Evolutionary conservation across 495 filamentous ascomycete species (phyloP).

Genomic region (Xylaria scruposa): DNA sequence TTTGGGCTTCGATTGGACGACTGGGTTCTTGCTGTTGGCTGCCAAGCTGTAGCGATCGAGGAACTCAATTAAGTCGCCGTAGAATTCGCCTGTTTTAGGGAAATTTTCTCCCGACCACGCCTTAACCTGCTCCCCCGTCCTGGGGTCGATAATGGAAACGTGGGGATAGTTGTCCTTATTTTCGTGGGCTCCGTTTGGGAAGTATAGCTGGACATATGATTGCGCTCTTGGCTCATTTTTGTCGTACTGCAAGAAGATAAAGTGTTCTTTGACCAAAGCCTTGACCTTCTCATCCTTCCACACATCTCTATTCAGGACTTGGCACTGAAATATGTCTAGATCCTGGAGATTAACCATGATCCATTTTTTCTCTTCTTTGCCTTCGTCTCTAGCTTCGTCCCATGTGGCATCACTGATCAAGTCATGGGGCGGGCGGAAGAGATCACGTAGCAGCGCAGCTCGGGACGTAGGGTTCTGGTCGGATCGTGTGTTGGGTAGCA

Average conservation of each 20-base stretch:
- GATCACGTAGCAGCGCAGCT: slow-evolving; percentile 72
- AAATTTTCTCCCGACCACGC: slow-evolving; percentile 88
- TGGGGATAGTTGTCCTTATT: slow-evolving; percentile 84
- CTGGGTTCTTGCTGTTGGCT: slow-evolving; percentile 87
- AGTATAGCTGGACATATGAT: slow-evolving; percentile 89
- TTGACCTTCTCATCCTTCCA: slow-evolving; percentile 86
- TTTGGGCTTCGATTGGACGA: slow-evolving; percentile 79
- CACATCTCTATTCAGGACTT: slow-evolving; percentile 88
- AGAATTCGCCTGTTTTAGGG: slow-evolving; percentile 77
- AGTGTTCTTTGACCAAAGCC: slow-evolving; percentile 86
- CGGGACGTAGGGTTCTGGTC: slow-evolving; percentile 32
- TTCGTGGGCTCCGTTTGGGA: slow-evolving; percentile 70
- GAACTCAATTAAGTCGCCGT: slow-evolving; percentile 92
- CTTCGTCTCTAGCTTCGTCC: slow-evolving; percentile 82
- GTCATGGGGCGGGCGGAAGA: slow-evolving; percentile 90
- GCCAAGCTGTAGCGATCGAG: slow-evolving; percentile 92
- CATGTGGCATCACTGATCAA: slow-evolving; percentile 77
- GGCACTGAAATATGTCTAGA: slow-evolving; percentile 87
- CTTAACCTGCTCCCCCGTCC: slow-evolving; percentile 97
- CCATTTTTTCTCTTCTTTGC: slow-evolving; percentile 89
- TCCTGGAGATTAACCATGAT: slow-evolving; percentile 95
- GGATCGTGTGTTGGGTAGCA: slow-evolving; percentile 13
- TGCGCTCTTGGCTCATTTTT: slow-evolving; percentile 77
- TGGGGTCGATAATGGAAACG: slow-evolving; percentile 92
- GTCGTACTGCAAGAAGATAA: slow-evolving; percentile 91